Base-by-base conservation (phyloP, 1,284 basidiomycete species). In the Ganoderma boninense region DNA sequence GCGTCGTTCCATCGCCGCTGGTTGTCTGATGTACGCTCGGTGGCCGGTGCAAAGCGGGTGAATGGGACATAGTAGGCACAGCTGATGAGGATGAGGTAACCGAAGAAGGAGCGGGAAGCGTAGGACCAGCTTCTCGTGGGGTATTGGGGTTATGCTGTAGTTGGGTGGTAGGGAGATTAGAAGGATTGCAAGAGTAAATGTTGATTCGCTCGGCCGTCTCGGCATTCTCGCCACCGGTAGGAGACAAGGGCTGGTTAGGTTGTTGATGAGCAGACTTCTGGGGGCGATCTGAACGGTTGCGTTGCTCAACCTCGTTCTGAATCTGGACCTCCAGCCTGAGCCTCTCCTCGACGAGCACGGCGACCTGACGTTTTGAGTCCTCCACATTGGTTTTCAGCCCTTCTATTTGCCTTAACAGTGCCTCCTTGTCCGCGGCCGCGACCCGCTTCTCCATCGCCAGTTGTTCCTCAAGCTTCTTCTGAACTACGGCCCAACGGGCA, bases 301-400 rank as follows among this genome's bases (percentile, higher is more conserved):
- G 62, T 56, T 67, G 62, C 5, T 0, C 69, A 38, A 61, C 14
- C 35, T 64, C 60, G 10, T 49, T 54, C 35, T 26, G 63, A 23
- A 65, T 44, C 49, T 60, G 70, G 20, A 40, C 35, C 26, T 66
- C 66, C 16, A 69, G 52, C 49, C 40, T 68, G 18, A 13, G 56
- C 61, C 59, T 65, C 18, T 72, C 68, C 29, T 66, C 71, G 32
- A 49, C 57, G n/a, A 73, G 32, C n/a, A 65, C 64, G 0, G 42
- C 43, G 23, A 62, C 52, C 18, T 65, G 67, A 42, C 32, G 52
- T 60, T 66, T 32, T 40, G 64, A 64, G 29, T 44, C 32, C 61
- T 68, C 69, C 13, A 26, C 44, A 2, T n/a, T 20, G 38, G 64
- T 68, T 38, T 62, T 65, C 63, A 67, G 62, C 42, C 67, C 65